Evolutionary conservation across 352 stramenopile species (phyloP).

Genomic region (Nothophytophthora sp.): DNA sequence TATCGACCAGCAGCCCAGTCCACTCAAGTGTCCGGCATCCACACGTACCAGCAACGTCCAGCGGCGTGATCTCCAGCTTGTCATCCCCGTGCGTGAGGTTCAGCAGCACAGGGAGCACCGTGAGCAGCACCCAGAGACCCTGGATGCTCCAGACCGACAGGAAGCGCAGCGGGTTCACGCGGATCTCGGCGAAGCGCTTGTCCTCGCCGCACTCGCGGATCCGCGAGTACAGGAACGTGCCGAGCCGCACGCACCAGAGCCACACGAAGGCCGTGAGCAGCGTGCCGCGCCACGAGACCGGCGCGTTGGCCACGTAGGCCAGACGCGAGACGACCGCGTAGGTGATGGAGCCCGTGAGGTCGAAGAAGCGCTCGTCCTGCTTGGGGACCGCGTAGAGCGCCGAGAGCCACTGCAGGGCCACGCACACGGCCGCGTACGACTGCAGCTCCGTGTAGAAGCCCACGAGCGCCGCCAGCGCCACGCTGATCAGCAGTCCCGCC

Average conservation of each 20-base stretch:
- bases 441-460: slow-evolving; percentile 39
- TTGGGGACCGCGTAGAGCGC: slow-evolving; percentile 60
- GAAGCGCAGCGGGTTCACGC: slow-evolving; percentile 60
- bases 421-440: slow-evolving; percentile 45
- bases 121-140: slow-evolving; percentile 78
- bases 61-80: slow-evolving; percentile 19
- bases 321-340: slow-evolving; percentile 54
- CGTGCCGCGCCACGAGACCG: slow-evolving; percentile 45
- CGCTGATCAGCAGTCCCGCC: slow-evolving; percentile 33
- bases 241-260: slow-evolving; percentile 70
- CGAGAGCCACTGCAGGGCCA: slow-evolving; percentile 63
- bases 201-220: slow-evolving; percentile 65
- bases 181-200: slow-evolving; percentile 71
- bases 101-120: slow-evolving; percentile 60
- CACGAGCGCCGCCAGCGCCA: slow-evolving; percentile 41
- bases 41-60: slow-evolving; percentile 56
- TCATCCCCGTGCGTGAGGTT: slow-evolving; percentile 36
- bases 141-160: slow-evolving; percentile 80
- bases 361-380: slow-evolving; percentile 74
- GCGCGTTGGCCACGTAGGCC: slow-evolving; percentile 27
- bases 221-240: slow-evolving; percentile 70
- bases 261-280: slow-evolving; percentile 62
- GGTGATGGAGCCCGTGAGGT: slow-evolving; percentile 72
- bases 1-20: too few relatives aligned
- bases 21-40: too few relatives aligned